Evolutionary conservation across 23 red algal genomes (phyloP), one percentile per base, ranked within the genome.

Genomic region (Cyanidioschyzon merolae): DNA sequence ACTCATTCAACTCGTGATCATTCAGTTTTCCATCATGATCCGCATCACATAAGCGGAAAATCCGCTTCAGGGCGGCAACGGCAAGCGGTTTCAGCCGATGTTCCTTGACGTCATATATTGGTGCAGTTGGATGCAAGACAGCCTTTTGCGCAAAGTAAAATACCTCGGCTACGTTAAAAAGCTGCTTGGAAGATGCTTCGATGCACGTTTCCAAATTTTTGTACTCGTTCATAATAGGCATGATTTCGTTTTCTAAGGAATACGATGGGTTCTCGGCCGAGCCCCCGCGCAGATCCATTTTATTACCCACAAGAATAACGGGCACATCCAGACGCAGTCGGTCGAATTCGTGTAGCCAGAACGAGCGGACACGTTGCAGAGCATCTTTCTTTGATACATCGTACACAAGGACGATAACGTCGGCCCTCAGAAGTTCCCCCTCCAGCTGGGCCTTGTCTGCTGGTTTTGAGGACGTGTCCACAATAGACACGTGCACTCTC

Each of bases 1-100:
- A 97, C 40, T 91, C 88, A 39, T 97, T 97, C 31, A 97, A 85
- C 68, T 97, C 93, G 79, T 88, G 82, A 79, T 97, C 93, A 76
- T 91, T 91, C 21, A 97, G 80, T 3, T 77, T 74, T 37, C 93
- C 88, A 71, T 97, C 89, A 68, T 83, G 54, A 67, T 97, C 93
- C 59, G 83, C 77, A 81, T 97, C 93, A 76, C 93, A 97, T 18
- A 97, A 35, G 38, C 84, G 85, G 79, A 97, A 97, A 39, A 97
- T 90, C 40, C 93, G 85, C 41, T 79, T 80, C 38, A 97, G 85
- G 2, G 93, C 93, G 3, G 84, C 75, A 34, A 58, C 68, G 0
- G 93, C 88, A 24, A 58, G 68, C 17, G 84, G 88, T 50, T 82
- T 87, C 2, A 97, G 76, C 15, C 39, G 41, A 54, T 91, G 93